Conservation (phyloP, 2,329 filamentous ascomycete genomes). For the Stagonosporopsis tanaceti region DNA sequence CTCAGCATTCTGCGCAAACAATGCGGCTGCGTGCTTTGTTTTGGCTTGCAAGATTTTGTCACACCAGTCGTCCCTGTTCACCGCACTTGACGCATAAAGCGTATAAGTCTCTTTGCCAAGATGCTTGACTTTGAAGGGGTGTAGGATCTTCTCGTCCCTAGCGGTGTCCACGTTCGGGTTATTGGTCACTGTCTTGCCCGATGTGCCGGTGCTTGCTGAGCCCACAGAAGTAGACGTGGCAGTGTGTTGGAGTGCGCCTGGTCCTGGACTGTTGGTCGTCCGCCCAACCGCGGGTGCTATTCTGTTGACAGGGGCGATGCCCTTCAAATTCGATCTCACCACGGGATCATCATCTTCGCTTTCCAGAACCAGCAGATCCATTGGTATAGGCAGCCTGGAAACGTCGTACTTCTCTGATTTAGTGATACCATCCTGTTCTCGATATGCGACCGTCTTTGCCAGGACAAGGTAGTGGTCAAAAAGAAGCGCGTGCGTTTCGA, state of each 20-base stretch:
- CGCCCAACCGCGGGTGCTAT: conserved; percentile 59
- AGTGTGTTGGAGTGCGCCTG: conserved; percentile 69
- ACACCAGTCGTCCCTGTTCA: conserved; percentile 87
- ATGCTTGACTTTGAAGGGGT: conserved; percentile 95
- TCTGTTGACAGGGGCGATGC: conserved; percentile 65
- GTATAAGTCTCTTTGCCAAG: conserved; percentile 93
- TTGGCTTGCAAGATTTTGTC: conserved; percentile 94
- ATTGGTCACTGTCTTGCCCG: conserved; percentile 59
- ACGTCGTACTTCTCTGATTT: conserved; percentile 90
- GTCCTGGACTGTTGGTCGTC: conserved; percentile 51
- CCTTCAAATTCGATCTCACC: conserved; percentile 77
- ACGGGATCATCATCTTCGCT: conserved; percentile 92
- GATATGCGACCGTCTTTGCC: conserved; percentile 75
- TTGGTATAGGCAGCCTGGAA: conserved; percentile 92
- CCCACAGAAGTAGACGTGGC: conserved; percentile 69
- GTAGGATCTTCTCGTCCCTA: conserved; percentile 80
- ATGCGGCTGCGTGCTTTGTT: conserved; percentile 85
- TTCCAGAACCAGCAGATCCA: conserved; percentile 93
- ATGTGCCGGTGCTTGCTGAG: conserved; percentile 58
- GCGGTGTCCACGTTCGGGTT: conserved; percentile 60
- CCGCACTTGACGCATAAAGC: conserved; percentile 79
- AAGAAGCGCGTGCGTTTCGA: conserved; percentile 90
- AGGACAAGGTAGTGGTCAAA: conserved; percentile 98
- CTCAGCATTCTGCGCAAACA: conserved; percentile 92
- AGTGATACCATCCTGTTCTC: conserved; percentile 73